Percentiles rank a stretch among this genome's conserved stretches.
Evolutionary conservation across 2,329 filamentous ascomycete species (phyloP).

Genomic region (Aspergillus neotritici): DNA sequence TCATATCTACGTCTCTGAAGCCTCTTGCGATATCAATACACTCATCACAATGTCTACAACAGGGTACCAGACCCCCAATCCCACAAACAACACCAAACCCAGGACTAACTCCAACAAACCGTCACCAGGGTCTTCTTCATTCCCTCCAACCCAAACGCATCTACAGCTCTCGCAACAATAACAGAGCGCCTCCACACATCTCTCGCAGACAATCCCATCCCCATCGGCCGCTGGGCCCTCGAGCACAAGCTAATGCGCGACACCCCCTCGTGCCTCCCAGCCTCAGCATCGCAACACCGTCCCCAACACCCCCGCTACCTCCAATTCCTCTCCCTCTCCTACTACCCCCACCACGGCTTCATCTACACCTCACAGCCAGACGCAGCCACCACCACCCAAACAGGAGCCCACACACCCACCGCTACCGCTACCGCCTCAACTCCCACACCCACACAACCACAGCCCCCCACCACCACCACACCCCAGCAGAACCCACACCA

Average conservation of each 20-base stretch:
- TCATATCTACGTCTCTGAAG: too few species aligned
- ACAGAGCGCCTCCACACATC: slow-evolving; percentile 36
- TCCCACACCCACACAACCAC: slow-evolving; percentile 3
- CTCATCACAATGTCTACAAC: slow-evolving; percentile 27
- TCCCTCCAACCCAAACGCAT: slow-evolving; percentile 36
- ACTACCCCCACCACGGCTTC: slow-evolving; percentile 37
- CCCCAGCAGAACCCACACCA: slow-evolving; percentile 2
- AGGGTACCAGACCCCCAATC: slow-evolving; percentile 22
- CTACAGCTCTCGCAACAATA: slow-evolving; percentile 30
- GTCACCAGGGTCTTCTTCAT: slow-evolving; percentile 38
- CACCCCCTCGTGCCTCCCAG: slow-evolving; percentile 36
- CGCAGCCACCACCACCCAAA: slow-evolving; percentile 11
- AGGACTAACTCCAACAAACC: slow-evolving; percentile 13
- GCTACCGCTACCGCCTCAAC: slow-evolving; percentile 2
- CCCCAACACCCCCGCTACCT: slow-evolving; percentile 33
- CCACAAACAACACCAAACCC: background rate
- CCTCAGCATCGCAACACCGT: slow-evolving; percentile 25
- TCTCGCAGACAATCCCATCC: slow-evolving; percentile 31
- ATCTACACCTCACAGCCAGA: slow-evolving; percentile 35
- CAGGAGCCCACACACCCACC: background rate
- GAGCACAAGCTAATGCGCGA: slow-evolving; percentile 42
- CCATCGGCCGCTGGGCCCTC: slow-evolving; percentile 36
- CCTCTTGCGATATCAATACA: too few species aligned
- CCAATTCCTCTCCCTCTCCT: slow-evolving; percentile 39
- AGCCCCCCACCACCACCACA: slow-evolving; percentile 3